Conservation (phyloP, 73 alveolate species). For the Tetrahymena malaccensis region DNA sequence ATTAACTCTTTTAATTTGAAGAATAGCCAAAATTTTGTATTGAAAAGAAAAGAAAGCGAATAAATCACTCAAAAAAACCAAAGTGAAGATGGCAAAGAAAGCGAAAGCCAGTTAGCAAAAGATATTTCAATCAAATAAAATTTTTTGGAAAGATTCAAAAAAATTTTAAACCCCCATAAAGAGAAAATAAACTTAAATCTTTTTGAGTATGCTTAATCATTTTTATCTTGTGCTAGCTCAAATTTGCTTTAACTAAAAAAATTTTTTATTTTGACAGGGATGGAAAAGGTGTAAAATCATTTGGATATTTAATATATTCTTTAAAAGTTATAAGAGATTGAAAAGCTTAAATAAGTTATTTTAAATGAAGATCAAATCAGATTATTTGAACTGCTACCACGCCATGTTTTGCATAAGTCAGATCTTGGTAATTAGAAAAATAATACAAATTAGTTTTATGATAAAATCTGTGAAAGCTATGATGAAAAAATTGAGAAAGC, state of each 20-base stretch:
- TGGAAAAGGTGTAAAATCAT: neutral
- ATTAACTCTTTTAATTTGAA: no score
- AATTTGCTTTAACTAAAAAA: neutral
- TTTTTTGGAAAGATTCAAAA: no score
- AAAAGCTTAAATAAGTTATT: neutral
- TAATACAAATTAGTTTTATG: neutral
- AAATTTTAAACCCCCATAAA: neutral
- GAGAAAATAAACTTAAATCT: neutral
- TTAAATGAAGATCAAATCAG: neutral
- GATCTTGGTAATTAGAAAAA: neutral
- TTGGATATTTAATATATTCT: neutral
- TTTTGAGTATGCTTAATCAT: neutral
- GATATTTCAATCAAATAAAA: no score
- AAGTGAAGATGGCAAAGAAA: no score
- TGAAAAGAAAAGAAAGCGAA: no score
- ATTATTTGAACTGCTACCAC: neutral
- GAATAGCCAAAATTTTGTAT: no score
- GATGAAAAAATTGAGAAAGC: neutral
- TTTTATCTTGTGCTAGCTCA: neutral
- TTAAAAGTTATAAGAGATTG: neutral
- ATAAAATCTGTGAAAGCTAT: neutral
- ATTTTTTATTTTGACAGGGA: neutral
- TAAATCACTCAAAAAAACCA: no score
- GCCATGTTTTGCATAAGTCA: neutral
- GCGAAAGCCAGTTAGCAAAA: no score